Base-by-base conservation (phyloP, 1,284 basidiomycete genomes). In the Sporisorium iseilematis-ciliati region DNA sequence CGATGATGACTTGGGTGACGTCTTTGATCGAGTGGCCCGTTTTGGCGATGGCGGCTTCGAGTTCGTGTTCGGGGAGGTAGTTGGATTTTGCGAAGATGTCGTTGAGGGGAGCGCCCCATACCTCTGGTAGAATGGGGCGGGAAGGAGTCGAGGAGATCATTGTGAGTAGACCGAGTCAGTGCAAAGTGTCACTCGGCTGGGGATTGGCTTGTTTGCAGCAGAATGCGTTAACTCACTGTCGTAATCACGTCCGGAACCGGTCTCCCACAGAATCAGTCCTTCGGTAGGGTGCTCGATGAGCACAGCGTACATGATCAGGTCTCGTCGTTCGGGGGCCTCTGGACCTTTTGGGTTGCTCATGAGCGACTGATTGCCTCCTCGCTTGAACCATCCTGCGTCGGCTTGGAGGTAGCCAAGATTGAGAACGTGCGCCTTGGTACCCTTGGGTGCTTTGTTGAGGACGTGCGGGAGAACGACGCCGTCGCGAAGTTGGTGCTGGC, bases 251-350 rank as follows among this genome's bases (percentile, higher is more conserved):
- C 82, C 80, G n/a, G 65, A 78, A 10, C 82, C 82, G 2, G 79
- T 80, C 66, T 84, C 82, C 78, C 77, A 84, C 2, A 84, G 65
- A 29, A 84, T 82, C 7, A 84, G 56, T 7, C 83, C 83, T 42
- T 79, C 83, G 42, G 69, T 60, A 12, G 83, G 82, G 60, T 83
- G 81, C 23, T 81, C 82, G 65, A 84, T 84, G 26, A 84, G 67
- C 14, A 80, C 77, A 3, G 68, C 51, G 43, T 80, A 81, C 70
- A 79, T 71, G 59, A 78, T 70, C 10, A 81, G 49, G 20, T 81
- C 78, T 2, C 79, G 42, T 14, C 79, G 60, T 46, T 79, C 78
- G 1, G 53, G 76, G 21, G 67, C 58, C 7, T 46, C 21, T 6
- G 74, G 74, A 7, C 74, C 77, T 26, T 60, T 57, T 10, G 80